phyloP scores from a whole-genome alignment of 371 early-diverging fungal genomes.

The Apophysomyces trapeziformis region DNA sequence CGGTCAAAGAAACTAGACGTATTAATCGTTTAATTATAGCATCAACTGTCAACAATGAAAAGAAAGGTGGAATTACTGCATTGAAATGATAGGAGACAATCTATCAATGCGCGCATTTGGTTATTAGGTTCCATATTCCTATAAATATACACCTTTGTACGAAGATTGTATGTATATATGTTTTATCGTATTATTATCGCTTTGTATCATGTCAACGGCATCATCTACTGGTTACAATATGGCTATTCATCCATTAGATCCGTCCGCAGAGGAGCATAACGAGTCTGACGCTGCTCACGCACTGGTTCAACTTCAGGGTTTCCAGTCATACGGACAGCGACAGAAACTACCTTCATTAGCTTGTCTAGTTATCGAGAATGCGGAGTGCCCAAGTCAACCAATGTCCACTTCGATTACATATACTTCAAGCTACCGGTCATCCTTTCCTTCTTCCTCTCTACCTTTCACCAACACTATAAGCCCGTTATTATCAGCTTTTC shows the following conservation, averaged over 20 bases:
- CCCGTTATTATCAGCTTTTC: too few relatives aligned
- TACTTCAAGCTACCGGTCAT: neutral
- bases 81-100: neutral
- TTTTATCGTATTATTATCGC: neutral
- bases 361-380: neutral
- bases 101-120: too few relatives aligned
- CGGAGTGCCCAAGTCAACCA: neutral
- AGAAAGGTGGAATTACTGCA: neutral
- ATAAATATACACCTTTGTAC: too few relatives aligned
- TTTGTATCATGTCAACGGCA: neutral
- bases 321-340: neutral
- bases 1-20: neutral
- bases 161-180: neutral
- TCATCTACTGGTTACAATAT: neutral
- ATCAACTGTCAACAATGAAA: constrained; percentile 2
- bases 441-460: too few relatives aligned
- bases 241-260: neutral
- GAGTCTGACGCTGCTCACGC: constrained; percentile 3
- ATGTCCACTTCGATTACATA: neutral
- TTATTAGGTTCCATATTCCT: too few relatives aligned
- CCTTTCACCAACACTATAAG: too few relatives aligned
- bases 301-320: neutral
- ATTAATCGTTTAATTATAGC: neutral
- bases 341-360: neutral
- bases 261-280: neutral